Evolutionary conservation across 805 yeast genomes (phyloP).

Genomic region (Pichia thaimueangensis): DNA sequence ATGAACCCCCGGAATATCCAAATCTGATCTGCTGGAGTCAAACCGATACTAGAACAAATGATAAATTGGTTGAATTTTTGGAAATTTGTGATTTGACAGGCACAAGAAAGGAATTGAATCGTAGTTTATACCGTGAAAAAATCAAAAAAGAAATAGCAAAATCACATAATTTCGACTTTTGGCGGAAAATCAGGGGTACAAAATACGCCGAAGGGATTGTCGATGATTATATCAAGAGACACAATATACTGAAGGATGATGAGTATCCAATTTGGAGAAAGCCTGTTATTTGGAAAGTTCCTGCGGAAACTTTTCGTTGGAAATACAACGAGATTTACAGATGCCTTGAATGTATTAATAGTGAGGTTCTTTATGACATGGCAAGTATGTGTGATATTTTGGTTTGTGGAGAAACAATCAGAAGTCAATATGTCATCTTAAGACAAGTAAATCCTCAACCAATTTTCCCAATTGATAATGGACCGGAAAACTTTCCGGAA

Average conservation of each 20-base stretch:
- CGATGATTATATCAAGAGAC: constrained; percentile 2
- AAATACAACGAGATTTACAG: constrained; percentile 1
- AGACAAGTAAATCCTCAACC: neutral
- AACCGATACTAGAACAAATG: neutral
- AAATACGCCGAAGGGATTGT: constrained; percentile 2
- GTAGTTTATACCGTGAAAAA: constrained; percentile 1
- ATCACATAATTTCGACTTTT: constrained; percentile 1
- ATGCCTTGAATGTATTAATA: constrained; percentile 5
- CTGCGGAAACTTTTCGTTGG: constrained; percentile 5
- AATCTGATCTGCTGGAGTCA: neutral
- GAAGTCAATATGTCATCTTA: neutral
- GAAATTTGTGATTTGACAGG: constrained; percentile 2
- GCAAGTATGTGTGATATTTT: constrained; percentile 7
- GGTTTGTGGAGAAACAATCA: constrained; percentile 1
- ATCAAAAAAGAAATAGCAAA: neutral
- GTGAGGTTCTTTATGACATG: neutral
- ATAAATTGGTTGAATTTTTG: constrained; percentile 2
- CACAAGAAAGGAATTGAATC: constrained; percentile 6
- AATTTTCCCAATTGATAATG: neutral
- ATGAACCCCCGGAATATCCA: constrained; percentile 2
- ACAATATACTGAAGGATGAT: neutral
- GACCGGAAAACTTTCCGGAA: neutral
- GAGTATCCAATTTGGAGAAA: constrained; percentile 9
- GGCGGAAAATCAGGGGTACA: constrained; percentile 1
- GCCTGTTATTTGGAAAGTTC: constrained; percentile 3